Evolutionary conservation across 2,329 filamentous ascomycete genomes (phyloP), one percentile per base, ranked within the genome.

Genomic region (Xylaria sp.): DNA sequence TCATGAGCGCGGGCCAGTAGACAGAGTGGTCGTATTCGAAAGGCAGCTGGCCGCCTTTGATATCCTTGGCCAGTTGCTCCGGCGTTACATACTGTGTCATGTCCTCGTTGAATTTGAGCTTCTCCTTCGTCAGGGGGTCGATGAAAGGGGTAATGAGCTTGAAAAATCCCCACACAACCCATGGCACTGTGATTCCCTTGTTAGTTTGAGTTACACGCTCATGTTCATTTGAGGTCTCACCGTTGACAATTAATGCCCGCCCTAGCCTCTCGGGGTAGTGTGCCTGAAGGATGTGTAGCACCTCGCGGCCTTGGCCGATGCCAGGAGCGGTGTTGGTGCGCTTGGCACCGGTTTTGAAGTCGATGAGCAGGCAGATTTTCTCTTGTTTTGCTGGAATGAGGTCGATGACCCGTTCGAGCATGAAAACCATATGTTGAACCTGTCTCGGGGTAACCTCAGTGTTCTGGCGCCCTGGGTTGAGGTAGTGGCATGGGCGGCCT

Each of bases 81-180:
- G 88, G 78, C 4, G 93, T 93, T 19, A 99, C 90, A 75, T 93
- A 92, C 69, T 91, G 82, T 69, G 84, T 84, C 81, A 97, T 89
- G 74, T 96, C 91, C 77, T 97, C 93, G 82, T 98, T 97, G 84
- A 97, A 97, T 81, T 95, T 96, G 80, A 99, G 89, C 83, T 99
- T 99, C 73, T 95, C 89, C 61, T 91, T 88, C 9, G 95, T 99
- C 71, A 94, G 81, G 7, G 95, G 95, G 78, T 99, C 95, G 79
- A 99, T 97, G 79, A 99, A 97, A 40, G 94, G 93, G 4, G 88
- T 93, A 78, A 99, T 94, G 71, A 97, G 82, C 79, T 96, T 97
- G 84, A 98, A 96, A 84, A 99, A 99, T 53, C 91, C 91, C 77
- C 87, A 89, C 64, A 98, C 92, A 67, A 96, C 85, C 88, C 92